phyloP scores from a whole-genome alignment of 176 grass and related monocot genomes.

The Carex myosuroides region DNA sequence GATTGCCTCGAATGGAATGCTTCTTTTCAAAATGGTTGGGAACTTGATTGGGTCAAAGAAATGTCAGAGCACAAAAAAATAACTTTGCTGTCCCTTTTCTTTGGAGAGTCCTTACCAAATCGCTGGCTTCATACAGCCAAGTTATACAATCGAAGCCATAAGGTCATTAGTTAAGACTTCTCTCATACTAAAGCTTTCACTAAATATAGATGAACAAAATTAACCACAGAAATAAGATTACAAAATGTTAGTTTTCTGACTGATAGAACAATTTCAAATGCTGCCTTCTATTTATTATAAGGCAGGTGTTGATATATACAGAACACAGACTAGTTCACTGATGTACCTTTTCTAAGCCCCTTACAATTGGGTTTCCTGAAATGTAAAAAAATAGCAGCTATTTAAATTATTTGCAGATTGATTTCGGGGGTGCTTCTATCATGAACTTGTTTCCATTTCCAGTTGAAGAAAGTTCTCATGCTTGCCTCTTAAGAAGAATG shows the following conservation, averaged over 20 bases:
- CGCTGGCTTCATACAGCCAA: neutral
- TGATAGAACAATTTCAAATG: neutral
- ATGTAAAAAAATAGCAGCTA: slow-evolving; percentile 12
- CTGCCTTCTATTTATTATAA: slow-evolving; percentile 24
- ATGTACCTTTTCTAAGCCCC: slow-evolving; percentile 13
- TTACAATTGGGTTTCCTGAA: slow-evolving; percentile 8
- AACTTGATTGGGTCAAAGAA: no score
- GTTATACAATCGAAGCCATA: neutral
- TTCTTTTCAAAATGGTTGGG: no score
- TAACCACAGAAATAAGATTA: neutral
- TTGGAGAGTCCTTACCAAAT: neutral
- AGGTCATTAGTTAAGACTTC: neutral
- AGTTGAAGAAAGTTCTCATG: slow-evolving; percentile 56
- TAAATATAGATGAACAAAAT: neutral
- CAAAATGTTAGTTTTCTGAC: slow-evolving; percentile 20
- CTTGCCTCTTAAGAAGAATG: slow-evolving; percentile 58
- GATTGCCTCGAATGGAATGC: no score
- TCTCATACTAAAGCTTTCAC: neutral
- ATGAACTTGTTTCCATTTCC: slow-evolving; percentile 56
- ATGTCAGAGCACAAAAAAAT: no score
- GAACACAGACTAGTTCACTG: neutral
- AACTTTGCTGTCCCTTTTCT: no score
- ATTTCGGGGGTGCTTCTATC: slow-evolving; percentile 5
- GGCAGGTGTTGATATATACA: slow-evolving; percentile 27
- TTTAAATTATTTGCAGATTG: slow-evolving; percentile 13